These are phyloP conservation scores for Gossypium thurberi DNA, from an alignment of 345 rosid genomes.

Conservation along the genomic window DNA sequence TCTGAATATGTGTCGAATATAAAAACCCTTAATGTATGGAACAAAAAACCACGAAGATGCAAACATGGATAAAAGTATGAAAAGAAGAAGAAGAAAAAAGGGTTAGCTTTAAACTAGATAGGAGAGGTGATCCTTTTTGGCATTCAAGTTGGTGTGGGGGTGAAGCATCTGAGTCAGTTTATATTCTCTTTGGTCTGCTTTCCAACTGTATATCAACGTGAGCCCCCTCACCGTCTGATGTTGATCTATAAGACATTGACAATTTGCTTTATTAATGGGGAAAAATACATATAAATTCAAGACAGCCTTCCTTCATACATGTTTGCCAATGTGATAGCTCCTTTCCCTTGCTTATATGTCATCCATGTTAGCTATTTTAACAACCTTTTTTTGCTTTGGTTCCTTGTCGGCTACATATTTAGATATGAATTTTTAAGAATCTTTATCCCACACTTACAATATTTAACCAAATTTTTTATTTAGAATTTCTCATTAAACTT, in stretches of 20 bases:
- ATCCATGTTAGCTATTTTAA: no score
- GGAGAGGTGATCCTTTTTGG: neutral
- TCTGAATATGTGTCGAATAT: neutral
- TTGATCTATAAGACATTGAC: neutral
- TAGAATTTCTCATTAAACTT: no score
- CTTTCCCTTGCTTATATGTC: no score
- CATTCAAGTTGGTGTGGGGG: neutral
- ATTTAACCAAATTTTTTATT: no score
- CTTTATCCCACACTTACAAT: no score
- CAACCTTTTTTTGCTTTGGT: no score
- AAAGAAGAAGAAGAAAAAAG: no score
- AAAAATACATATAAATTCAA: neutral
- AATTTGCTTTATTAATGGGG: neutral
- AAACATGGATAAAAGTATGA: neutral
- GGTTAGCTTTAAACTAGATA: neutral
- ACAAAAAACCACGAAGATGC: neutral
- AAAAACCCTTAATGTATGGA: neutral
- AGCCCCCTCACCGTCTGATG: no score
- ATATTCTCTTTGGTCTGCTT: conserved; percentile 33
- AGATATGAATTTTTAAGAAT: no score
- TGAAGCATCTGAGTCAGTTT: conserved; percentile 5
- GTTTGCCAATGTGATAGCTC: no score
- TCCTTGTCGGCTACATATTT: no score
- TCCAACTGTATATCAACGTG: conserved; percentile 27
- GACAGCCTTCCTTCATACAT: neutral